Evolutionary conservation across 2,329 filamentous ascomycete species (phyloP), one percentile per base, ranked within the genome.

Genomic region (Colletotrichum tanaceti): DNA sequence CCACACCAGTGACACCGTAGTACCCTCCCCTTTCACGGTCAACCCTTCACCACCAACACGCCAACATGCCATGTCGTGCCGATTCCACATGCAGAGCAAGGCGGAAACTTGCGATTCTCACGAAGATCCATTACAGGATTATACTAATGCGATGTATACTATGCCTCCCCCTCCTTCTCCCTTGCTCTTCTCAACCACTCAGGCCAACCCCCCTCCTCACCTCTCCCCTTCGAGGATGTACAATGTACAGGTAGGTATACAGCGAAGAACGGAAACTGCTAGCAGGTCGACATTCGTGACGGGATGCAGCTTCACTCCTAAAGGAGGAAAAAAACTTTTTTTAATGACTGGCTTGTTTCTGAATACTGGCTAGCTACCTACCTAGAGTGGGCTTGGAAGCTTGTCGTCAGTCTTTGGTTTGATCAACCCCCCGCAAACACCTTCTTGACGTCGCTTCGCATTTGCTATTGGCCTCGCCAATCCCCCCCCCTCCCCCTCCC

Each of bases 381-480:
- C 28, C 28, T 32, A 32, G 28, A 32, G 28, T 32, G 2, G 28
- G 28, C 28, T 32, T 32, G 0, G 7, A 32, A 32, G 28, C 28
- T 1, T 32, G 28, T 32, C 28, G 53, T n/a, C 32, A 13, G 6
- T 3, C n/a, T 41, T 18, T 47, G n/a, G 7, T 20, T 53, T 7
- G 28, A 41, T 13, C 10, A 3, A 3, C 53, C 22, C 55, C 58
- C 38, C 49, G 41, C 41, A n/a, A 50, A 49, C 32, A 35, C 35
- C 46, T 7, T 53, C 50, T 57, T 58, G 32, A 63, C 58, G 43
- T 66, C 44, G 50, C 24, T 57, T 66, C 50, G 11, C 43, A n/a
- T 32, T 52, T 52, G 58, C 57, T 54, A 32, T 63, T 54, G 39
- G 18, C 44, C 38, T 54, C 47, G 22, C 1, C 38, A 13, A 24